These are phyloP conservation scores for Clavariopsis aquatica DNA, from an alignment of 495 filamentous ascomycete species.

Conservation along the genomic window DNA sequence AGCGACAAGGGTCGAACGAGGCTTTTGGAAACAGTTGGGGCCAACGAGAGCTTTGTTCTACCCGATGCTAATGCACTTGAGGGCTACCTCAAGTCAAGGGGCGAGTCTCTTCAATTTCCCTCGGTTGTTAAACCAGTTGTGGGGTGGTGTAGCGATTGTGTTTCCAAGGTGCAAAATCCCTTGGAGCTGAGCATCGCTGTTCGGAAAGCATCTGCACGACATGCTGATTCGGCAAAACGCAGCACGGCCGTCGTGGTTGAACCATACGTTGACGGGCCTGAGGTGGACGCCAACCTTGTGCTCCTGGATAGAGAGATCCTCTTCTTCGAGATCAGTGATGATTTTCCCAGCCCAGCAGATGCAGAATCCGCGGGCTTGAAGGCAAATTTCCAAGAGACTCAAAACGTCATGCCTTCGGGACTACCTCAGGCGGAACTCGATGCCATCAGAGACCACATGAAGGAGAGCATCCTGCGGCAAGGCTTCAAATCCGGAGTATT, in stretches of 20 bases:
- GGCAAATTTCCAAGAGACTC: conserved; percentile 10
- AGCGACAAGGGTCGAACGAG: conserved; percentile 50
- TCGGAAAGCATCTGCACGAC: conserved; percentile 34
- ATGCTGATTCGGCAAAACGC: neutral
- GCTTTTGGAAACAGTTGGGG: conserved; percentile 42
- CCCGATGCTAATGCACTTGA: conserved; percentile 13
- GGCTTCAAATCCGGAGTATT: conserved; percentile 47
- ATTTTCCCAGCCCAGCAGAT: conserved; percentile 54
- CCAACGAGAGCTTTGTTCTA: conserved; percentile 33
- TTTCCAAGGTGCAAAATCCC: conserved; percentile 45
- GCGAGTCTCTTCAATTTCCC: conserved; percentile 42
- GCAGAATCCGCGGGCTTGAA: neutral
- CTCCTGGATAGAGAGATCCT: conserved; percentile 53
- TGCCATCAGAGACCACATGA: neutral
- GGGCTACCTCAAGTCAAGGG: neutral
- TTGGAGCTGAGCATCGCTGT: conserved; percentile 2
- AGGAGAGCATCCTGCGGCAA: conserved; percentile 21
- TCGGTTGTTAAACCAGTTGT: conserved; percentile 52
- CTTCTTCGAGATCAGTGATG: conserved; percentile 55
- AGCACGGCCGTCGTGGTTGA: conserved; percentile 14
- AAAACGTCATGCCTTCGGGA: conserved; percentile 6
- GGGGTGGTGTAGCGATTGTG: conserved; percentile 50
- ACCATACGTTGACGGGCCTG: conserved; percentile 49
- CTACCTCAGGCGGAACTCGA: conserved; percentile 7
- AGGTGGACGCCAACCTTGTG: conserved; percentile 57